Evolutionary conservation across 2,329 filamentous ascomycete genomes (phyloP).

Genomic region (Penicillium brasilianum): DNA sequence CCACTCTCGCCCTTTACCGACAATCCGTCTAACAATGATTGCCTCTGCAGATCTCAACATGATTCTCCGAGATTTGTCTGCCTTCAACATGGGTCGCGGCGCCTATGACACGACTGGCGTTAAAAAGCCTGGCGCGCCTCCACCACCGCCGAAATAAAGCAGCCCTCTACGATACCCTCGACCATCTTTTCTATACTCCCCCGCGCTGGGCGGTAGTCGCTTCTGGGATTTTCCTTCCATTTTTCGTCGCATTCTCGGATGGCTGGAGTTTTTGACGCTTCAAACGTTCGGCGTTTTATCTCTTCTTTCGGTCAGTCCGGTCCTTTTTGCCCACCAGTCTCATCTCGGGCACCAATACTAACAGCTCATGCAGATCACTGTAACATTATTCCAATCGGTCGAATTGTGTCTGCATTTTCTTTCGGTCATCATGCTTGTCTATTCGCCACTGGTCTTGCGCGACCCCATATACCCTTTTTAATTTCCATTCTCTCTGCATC

Average conservation of each 20-base stretch:
- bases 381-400: slow-evolving; percentile 36
- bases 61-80: slow-evolving; percentile 48
- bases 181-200: slow-evolving; percentile 11
- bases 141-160: slow-evolving; percentile 49
- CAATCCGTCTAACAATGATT: slow-evolving; percentile 38
- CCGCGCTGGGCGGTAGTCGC: slow-evolving; percentile 5
- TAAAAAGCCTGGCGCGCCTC: slow-evolving; percentile 53
- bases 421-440: slow-evolving; percentile 26
- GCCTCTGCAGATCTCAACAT: slow-evolving; percentile 43
- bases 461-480: slow-evolving; percentile 37
- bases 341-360: slow-evolving; percentile 30
- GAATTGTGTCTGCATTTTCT: slow-evolving; percentile 8
- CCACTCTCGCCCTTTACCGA: too few relatives aligned
- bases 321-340: slow-evolving; percentile 15
- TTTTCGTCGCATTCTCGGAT: slow-evolving; percentile 19
- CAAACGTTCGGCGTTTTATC: slow-evolving; percentile 31
- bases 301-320: slow-evolving; percentile 36
- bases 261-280: slow-evolving; percentile 32
- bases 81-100: slow-evolving; percentile 57
- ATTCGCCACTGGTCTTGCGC: slow-evolving; percentile 29
- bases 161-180: slow-evolving; percentile 25
- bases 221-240: slow-evolving; percentile 18
- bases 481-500: slow-evolving; percentile 33
- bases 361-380: slow-evolving; percentile 34
- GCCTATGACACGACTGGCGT: slow-evolving; percentile 59